Conservation (phyloP, 495 filamentous ascomycete species). For the Parmelia sp. region DNA sequence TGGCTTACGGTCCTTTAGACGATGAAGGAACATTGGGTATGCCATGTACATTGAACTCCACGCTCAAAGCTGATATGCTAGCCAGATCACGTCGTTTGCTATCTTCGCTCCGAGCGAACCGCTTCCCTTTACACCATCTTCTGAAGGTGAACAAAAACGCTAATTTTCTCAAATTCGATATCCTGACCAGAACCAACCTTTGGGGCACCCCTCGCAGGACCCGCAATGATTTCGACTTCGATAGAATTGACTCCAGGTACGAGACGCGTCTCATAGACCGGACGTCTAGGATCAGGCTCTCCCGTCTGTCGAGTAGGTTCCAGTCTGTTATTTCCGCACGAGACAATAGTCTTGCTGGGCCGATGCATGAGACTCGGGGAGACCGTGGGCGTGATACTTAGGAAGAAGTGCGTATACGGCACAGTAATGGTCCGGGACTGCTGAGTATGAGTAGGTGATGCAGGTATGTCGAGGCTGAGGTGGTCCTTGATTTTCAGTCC, state of each 20-base stretch:
- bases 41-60: neutral
- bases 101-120: neutral
- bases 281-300: conserved; percentile 41
- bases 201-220: conserved; percentile 50
- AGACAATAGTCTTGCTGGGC: conserved; percentile 59
- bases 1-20: neutral
- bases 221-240: conserved; percentile 58
- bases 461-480: conserved; percentile 52
- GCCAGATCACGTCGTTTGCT: neutral
- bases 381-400: conserved; percentile 60
- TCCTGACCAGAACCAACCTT: conserved; percentile 49
- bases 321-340: conserved; percentile 42
- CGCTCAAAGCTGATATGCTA: neutral
- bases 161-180: conserved; percentile 63
- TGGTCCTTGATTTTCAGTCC: conserved; percentile 47
- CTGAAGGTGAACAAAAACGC: conserved; percentile 52
- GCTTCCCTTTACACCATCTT: conserved; percentile 13
- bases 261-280: conserved; percentile 56
- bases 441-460: conserved; percentile 54
- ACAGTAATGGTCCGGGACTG: conserved; percentile 63
- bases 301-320: conserved; percentile 39
- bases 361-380: conserved; percentile 50
- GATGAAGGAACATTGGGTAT: neutral
- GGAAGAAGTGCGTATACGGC: conserved; percentile 53
- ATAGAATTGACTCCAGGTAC: conserved; percentile 59